These are phyloP conservation scores for Cryptococcus hybrid DNA, from an alignment of 1,284 basidiomycete genomes.

Conservation along the genomic window DNA sequence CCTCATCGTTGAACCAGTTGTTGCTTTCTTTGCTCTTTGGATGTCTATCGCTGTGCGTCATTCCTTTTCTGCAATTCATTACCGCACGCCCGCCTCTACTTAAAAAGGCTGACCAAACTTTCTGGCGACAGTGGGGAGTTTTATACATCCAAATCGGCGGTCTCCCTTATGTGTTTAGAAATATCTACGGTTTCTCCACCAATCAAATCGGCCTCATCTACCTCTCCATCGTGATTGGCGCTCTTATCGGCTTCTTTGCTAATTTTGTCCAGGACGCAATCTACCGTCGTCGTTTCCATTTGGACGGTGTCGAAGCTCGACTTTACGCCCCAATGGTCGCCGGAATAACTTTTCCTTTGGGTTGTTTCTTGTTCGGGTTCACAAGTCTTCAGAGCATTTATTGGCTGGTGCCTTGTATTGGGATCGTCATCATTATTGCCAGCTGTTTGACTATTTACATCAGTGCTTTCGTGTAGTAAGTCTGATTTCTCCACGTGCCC, in stretches of 20 bases:
- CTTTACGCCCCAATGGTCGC: slow-evolving; percentile 66
- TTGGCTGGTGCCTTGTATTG: slow-evolving; percentile 47
- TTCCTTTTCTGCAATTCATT: not conserved
- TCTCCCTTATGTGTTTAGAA: slow-evolving; percentile 60
- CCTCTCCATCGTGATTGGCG: slow-evolving; percentile 62
- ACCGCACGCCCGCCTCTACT: not conserved
- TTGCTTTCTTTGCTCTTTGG: slow-evolving; percentile 72
- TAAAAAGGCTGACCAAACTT: not conserved
- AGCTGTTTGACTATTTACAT: slow-evolving; percentile 32
- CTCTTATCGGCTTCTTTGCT: slow-evolving; percentile 58
- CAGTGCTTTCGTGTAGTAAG: slow-evolving; percentile 42
- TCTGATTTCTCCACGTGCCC: not conserved
- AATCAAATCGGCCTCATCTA: slow-evolving; percentile 66
- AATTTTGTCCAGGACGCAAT: slow-evolving; percentile 66
- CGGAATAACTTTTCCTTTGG: slow-evolving; percentile 61
- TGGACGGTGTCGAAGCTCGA: slow-evolving; percentile 67
- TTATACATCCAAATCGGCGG: slow-evolving; percentile 69
- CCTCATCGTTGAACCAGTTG: slow-evolving; percentile 70
- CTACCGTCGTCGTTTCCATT: slow-evolving; percentile 59
- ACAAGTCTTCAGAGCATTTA: slow-evolving; percentile 30
- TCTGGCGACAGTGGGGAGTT: slow-evolving; percentile 61
- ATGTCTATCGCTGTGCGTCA: slow-evolving; percentile 58
- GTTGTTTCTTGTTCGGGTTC: slow-evolving; percentile 58
- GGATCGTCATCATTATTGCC: slow-evolving; percentile 58
- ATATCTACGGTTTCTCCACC: slow-evolving; percentile 64